phyloP scores from a whole-genome alignment of 768 basidiomycete genomes.

The Tricholoma terreum region DNA sequence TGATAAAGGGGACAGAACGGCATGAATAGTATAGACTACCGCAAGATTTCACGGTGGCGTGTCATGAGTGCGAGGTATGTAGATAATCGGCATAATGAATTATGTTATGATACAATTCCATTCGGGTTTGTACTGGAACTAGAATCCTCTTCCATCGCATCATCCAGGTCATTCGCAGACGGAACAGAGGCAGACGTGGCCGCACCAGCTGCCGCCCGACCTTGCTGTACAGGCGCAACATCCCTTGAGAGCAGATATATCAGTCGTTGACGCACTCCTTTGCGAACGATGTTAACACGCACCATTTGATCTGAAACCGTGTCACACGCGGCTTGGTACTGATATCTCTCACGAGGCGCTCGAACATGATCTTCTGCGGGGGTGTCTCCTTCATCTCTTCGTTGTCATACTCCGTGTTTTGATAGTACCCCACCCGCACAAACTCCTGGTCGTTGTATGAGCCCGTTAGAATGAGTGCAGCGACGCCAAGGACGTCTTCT shows the following conservation, averaged over 20 bases:
- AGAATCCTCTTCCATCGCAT: conserved; percentile 27
- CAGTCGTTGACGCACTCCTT: background rate
- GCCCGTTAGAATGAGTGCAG: conserved; percentile 94
- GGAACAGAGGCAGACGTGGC: conserved; percentile 72
- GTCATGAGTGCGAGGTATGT: background rate
- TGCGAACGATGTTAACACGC: conserved; percentile 18
- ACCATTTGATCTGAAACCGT: conserved; percentile 88
- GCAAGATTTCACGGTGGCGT: background rate
- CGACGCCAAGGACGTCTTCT: conserved; percentile 92
- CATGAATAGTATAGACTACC: background rate
- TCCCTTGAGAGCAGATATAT: conserved; percentile 47
- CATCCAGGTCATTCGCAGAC: conserved; percentile 65
- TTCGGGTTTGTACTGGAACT: conserved; percentile 14
- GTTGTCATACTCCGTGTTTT: conserved; percentile 97
- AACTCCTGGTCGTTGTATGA: conserved; percentile 97
- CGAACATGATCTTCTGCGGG: conserved; percentile 67
- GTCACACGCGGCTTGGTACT: conserved; percentile 93
- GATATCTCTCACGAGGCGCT: conserved; percentile 81
- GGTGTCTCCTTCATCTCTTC: conserved; percentile 83
- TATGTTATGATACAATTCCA: conserved; percentile 20
- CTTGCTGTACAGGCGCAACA: conserved; percentile 49
- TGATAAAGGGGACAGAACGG: background rate
- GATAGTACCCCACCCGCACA: conserved; percentile 99
- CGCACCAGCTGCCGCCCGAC: conserved; percentile 49
- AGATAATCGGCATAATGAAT: background rate